Base-by-base conservation (phyloP, 768 basidiomycete genomes). In the Chalciporus pseudorubinellus region DNA sequence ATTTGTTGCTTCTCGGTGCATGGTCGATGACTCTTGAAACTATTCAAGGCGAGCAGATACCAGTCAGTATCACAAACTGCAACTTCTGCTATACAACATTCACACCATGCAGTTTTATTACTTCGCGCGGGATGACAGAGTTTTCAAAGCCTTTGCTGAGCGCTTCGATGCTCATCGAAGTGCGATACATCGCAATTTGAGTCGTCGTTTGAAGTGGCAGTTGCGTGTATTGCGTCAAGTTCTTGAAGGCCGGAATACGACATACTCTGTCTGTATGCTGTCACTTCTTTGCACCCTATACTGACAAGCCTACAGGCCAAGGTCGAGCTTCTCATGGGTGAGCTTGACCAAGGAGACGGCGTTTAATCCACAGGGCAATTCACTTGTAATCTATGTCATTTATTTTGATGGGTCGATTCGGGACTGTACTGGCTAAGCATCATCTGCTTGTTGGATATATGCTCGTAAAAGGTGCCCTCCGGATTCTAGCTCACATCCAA, bases 51-150 rank as follows among this genome's bases (percentile, higher is more conserved):
- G 83, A 89, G 40, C 72, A 70, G 28, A 83, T 95, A 65, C 91
- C 92, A 6, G 92, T 92, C 61, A 55, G 83, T 47, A 40, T 48
- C 26, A 14, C 34, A n/a, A 7, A 20, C 24, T 12, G 26, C 28
- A 31, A 16, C n/a, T 10, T 18, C 52, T 39, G 21, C 3, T 22
- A 24, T 18, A n/a, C 18, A 36, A 24, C 11, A 16, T 44, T 58
- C 41, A 58, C 44, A 14, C 1, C 10, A 19, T 42, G 31, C 46
- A 62, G 90, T 79, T 84, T n/a, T 94, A 89, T 56, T 92, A 87
- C 61, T 98, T 98, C 62, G 95, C 95, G 39, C 81, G 95, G 19
- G 95, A 98, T 68, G 87, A 92, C 55, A 83, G 95, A 31, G 83
- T 90, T 13, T 89, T 87, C 68, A 84, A 78, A 56, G 80, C 84